These are phyloP conservation scores for Fusarium sp. DNA, from an alignment of 2,329 filamentous ascomycete genomes.

Conservation along the genomic window DNA sequence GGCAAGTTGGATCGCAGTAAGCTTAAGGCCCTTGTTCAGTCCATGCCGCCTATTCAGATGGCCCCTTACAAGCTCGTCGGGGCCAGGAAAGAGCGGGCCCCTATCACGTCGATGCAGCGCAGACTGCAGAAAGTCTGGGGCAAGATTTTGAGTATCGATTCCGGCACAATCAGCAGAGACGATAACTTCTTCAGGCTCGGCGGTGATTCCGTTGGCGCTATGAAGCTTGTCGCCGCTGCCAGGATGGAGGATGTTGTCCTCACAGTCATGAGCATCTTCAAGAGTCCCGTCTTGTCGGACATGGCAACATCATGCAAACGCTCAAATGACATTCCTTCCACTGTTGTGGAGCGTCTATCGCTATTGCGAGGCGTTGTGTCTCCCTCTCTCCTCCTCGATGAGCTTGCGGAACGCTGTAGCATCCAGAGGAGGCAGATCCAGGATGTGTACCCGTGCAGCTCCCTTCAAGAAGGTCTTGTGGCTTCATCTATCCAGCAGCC, in stretches of 20 bases:
- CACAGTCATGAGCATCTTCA: slow-evolving; percentile 28
- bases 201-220: slow-evolving; percentile 46
- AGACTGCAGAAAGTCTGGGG: slow-evolving; percentile 43
- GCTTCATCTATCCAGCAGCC: slow-evolving; percentile 28
- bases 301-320: slow-evolving; percentile 17
- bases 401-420: slow-evolving; percentile 21
- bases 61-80: slow-evolving; percentile 28
- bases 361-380: slow-evolving; percentile 7
- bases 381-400: slow-evolving; percentile 8
- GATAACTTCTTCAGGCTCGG: slow-evolving; percentile 57
- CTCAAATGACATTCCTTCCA: neutral
- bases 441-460: slow-evolving; percentile 31
- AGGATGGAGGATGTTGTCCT: slow-evolving; percentile 27
- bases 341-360: neutral
- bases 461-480: slow-evolving; percentile 35
- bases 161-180: neutral
- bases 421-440: slow-evolving; percentile 14
- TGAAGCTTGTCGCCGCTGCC: slow-evolving; percentile 36
- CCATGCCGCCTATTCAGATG: slow-evolving; percentile 14
- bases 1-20: slow-evolving; percentile 56
- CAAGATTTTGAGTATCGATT: neutral
- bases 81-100: slow-evolving; percentile 42
- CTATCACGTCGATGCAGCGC: slow-evolving; percentile 49
- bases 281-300: slow-evolving; percentile 18
- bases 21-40: slow-evolving; percentile 36